These are phyloP conservation scores for Endotrypanum monterogeii DNA, from an alignment of 208 protist species.

Conservation along the genomic window DNA sequence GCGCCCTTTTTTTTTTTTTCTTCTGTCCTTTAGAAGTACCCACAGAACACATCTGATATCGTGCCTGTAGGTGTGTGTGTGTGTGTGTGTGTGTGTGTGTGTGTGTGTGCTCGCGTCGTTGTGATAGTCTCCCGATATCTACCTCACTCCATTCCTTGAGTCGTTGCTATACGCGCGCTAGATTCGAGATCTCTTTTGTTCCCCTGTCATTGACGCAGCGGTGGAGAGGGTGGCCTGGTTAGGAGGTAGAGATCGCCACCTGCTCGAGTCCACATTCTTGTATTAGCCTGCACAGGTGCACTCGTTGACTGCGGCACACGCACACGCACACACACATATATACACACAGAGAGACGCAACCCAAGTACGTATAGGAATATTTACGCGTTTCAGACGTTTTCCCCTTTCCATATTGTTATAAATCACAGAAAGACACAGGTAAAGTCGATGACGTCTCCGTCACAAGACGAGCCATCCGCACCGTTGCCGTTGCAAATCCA, in stretches of 20 bases:
- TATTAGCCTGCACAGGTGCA: no score
- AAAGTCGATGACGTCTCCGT: not conserved
- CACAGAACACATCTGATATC: not conserved
- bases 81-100: constrained; percentile 16
- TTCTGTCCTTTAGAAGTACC: not conserved
- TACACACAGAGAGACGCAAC: no score
- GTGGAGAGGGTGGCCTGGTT: no score
- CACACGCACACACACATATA: no score
- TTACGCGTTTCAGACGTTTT: no score
- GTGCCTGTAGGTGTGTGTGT: constrained; percentile 11
- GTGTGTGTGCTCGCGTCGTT: constrained; percentile 2
- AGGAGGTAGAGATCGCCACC: no score
- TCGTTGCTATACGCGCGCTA: not conserved
- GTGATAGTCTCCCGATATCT: no score
- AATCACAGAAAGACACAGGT: not conserved
- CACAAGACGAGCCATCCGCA: constrained; percentile 5
- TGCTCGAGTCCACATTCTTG: no score
- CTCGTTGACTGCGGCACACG: no score
- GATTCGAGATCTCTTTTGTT: no score
- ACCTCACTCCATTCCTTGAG: not conserved
- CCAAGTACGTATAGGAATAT: no score
- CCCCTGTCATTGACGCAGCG: no score
- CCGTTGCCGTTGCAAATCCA: constrained; percentile 11
- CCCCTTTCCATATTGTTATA: not conserved
- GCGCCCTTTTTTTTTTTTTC: not conserved